These are phyloP conservation scores for Penicillium sp. DNA, from an alignment of 2,329 filamentous ascomycete genomes.

Conservation along the genomic window DNA sequence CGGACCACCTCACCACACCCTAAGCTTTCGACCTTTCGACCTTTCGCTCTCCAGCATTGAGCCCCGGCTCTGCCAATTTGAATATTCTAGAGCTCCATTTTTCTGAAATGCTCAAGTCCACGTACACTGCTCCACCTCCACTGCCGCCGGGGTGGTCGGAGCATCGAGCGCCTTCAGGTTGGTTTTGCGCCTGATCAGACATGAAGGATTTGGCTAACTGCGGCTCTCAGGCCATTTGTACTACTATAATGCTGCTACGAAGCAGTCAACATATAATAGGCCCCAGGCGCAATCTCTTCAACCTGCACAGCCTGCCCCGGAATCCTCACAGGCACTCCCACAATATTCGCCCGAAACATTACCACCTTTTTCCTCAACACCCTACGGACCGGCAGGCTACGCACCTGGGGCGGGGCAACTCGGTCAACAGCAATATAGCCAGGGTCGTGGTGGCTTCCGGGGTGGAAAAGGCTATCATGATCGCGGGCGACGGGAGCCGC, in stretches of 20 bases:
- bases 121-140: conserved; percentile 63
- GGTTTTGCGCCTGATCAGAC: conserved; percentile 18
- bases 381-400: conserved; percentile 29
- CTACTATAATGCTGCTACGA: conserved; percentile 78
- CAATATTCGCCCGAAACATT: conserved; percentile 33
- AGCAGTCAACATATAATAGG: conserved; percentile 80
- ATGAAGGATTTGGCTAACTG: conserved; percentile 20
- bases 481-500: conserved; percentile 61
- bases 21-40: conserved; percentile 21
- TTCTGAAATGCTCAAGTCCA: conserved; percentile 65
- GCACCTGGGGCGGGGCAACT: conserved; percentile 11
- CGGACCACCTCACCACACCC: conserved; percentile 33
- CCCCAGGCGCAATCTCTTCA: conserved; percentile 48
- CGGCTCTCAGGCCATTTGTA: conserved; percentile 65
- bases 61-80: conserved; percentile 4
- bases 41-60: conserved; percentile 4
- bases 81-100: neutral
- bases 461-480: conserved; percentile 55
- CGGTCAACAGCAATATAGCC: conserved; percentile 32
- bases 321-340: conserved; percentile 35
- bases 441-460: conserved; percentile 44
- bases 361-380: conserved; percentile 37
- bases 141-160: conserved; percentile 85
- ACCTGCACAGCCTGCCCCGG: conserved; percentile 37
- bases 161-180: conserved; percentile 77